Conservation (phyloP, 2,329 filamentous ascomycete genomes). For the Epichloe gansuensis region DNA sequence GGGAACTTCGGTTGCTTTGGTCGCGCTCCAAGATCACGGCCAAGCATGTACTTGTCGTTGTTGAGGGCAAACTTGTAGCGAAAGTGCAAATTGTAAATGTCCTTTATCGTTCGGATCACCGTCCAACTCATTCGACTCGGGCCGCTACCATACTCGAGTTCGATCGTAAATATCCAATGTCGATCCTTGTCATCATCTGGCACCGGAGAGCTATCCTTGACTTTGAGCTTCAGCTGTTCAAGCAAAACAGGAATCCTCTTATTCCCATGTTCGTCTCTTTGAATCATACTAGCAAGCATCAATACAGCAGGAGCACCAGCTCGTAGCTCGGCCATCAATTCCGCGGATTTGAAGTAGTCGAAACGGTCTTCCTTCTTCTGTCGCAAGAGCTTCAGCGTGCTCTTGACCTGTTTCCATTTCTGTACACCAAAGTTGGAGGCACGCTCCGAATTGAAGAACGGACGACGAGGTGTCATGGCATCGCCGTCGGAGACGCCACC, state of each 20-base stretch:
- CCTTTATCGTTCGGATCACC: slow-evolving; percentile 71
- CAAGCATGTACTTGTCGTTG: slow-evolving; percentile 69
- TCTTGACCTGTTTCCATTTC: slow-evolving; percentile 89
- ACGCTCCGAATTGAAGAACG: slow-evolving; percentile 51
- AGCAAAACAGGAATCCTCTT: slow-evolving; percentile 88
- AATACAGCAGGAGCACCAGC: slow-evolving; percentile 87
- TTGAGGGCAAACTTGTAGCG: slow-evolving; percentile 83
- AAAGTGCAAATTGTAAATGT: slow-evolving; percentile 85
- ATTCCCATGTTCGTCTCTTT: slow-evolving; percentile 90
- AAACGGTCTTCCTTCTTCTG: slow-evolving; percentile 78
- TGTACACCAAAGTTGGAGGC: slow-evolving; percentile 64
- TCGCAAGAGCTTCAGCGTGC: slow-evolving; percentile 66
- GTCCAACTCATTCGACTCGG: slow-evolving; percentile 95
- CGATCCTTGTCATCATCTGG: slow-evolving; percentile 51
- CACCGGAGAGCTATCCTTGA: slow-evolving; percentile 64
- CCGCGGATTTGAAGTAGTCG: slow-evolving; percentile 89
- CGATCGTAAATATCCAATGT: slow-evolving; percentile 80
- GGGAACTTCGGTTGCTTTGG: slow-evolving; percentile 86
- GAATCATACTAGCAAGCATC: slow-evolving; percentile 94
- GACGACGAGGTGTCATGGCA: slow-evolving; percentile 40
- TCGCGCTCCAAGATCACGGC: slow-evolving; percentile 51
- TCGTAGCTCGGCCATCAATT: slow-evolving; percentile 87
- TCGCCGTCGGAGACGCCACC: slow-evolving; percentile 53
- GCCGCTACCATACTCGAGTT: slow-evolving; percentile 91
- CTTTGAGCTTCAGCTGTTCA: slow-evolving; percentile 82